Evolutionary conservation across 1,284 basidiomycete genomes (phyloP).

Genomic region (Gomphus bonarii): DNA sequence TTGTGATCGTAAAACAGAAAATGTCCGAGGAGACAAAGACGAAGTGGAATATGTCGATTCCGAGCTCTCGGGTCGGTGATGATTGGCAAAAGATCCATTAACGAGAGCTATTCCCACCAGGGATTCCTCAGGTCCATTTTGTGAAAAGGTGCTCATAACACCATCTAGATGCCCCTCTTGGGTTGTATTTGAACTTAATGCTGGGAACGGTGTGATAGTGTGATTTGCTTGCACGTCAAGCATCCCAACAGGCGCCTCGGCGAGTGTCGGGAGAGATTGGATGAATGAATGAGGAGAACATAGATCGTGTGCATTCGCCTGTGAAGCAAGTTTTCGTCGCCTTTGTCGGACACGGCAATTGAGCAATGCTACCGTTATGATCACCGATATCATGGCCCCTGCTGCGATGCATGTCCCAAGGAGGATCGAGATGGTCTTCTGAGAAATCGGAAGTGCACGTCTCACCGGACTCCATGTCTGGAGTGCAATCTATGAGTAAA

Average conservation of each 20-base stretch:
- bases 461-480: background rate
- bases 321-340: background rate
- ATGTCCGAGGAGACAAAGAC: background rate
- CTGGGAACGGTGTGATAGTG: background rate
- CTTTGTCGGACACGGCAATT: background rate
- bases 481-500: background rate
- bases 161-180: background rate
- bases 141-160: background rate
- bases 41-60: background rate
- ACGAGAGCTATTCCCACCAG: background rate
- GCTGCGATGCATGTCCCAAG: background rate
- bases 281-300: background rate
- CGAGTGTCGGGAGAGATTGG: background rate
- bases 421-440: background rate
- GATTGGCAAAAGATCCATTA: background rate
- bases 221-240: background rate
- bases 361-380: background rate
- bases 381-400: background rate
- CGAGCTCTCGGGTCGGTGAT: background rate
- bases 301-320: background rate
- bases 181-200: background rate
- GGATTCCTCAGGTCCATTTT: background rate
- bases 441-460: background rate
- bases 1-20: background rate
- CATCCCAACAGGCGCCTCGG: background rate